phyloP scores from a whole-genome alignment of 1,284 basidiomycete genomes.

The Apiotrichum porosum region DNA sequence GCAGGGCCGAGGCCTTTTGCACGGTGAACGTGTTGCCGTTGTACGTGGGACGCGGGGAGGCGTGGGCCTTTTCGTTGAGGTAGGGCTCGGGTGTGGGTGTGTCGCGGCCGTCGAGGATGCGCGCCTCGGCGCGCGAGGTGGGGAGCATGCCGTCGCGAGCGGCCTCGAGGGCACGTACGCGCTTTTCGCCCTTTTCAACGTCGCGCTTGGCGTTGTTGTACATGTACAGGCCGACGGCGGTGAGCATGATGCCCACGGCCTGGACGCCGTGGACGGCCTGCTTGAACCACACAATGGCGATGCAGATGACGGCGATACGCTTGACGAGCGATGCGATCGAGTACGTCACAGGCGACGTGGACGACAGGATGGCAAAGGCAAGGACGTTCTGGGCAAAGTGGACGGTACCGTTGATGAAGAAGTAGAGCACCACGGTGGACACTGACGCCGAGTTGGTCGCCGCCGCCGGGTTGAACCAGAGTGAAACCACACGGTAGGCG shows the following conservation, averaged over 20 bases:
- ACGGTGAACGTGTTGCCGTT: slow-evolving; percentile 11
- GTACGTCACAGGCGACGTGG: slow-evolving; percentile 97
- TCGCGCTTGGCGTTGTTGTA: slow-evolving; percentile 92
- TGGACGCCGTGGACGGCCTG: slow-evolving; percentile 82
- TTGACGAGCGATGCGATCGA: slow-evolving; percentile 97
- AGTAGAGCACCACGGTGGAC: slow-evolving; percentile 57
- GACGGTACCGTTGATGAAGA: slow-evolving; percentile 87
- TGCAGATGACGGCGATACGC: slow-evolving; percentile 94
- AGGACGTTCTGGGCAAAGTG: slow-evolving; percentile 97
- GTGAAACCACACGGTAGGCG: slow-evolving; percentile 60
- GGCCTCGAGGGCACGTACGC: slow-evolving; percentile 62
- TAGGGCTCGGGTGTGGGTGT: neutral
- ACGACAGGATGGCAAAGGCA: slow-evolving; percentile 90
- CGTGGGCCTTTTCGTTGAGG: slow-evolving; percentile 17
- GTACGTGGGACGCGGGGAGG: slow-evolving; percentile 38
- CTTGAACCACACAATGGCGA: slow-evolving; percentile 95
- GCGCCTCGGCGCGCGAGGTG: slow-evolving; percentile 34
- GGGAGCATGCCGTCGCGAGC: slow-evolving; percentile 53
- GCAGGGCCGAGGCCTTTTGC: slow-evolving; percentile 33
- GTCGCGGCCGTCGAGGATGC: slow-evolving; percentile 29
- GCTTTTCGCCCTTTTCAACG: slow-evolving; percentile 87
- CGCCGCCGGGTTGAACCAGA: slow-evolving; percentile 19
- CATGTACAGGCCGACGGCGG: slow-evolving; percentile 87
- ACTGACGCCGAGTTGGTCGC: slow-evolving; percentile 4
- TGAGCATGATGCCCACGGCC: slow-evolving; percentile 77